Percentiles rank a stretch among this genome's conserved stretches.
phyloP scores from a whole-genome alignment of 1,139 yeast genomes.

The Magnusiomyces fungicola region DNA sequence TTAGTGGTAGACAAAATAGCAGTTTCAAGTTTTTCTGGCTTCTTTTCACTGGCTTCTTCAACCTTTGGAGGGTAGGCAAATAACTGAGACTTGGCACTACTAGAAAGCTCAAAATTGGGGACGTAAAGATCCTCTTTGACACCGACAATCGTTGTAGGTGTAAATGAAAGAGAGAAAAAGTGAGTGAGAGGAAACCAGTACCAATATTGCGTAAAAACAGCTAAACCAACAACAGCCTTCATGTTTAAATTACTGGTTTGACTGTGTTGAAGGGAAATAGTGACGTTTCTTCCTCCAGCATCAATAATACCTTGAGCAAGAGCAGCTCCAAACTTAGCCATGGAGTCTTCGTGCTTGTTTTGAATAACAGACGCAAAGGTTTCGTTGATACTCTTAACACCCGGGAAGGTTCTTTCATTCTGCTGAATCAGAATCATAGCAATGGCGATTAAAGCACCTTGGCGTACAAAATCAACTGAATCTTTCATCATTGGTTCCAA shows the following conservation, averaged over 20 bases:
- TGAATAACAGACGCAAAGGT: constrained; percentile 66
- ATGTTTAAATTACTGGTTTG: constrained; percentile 87
- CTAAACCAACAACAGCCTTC: constrained; percentile 86
- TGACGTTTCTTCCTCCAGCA: constrained; percentile 98
- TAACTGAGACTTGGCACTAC: constrained; percentile 70
- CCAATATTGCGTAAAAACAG: constrained; percentile 91
- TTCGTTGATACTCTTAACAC: constrained; percentile 70
- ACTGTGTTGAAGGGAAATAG: constrained; percentile 82
- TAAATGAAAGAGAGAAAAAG: constrained; percentile 82
- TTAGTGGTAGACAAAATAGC: constrained; percentile 93
- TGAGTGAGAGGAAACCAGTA: constrained; percentile 98
- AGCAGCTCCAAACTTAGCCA: constrained; percentile 97
- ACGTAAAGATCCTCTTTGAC: constrained; percentile 78
- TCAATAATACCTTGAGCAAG: constrained; percentile 96
- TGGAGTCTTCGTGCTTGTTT: constrained; percentile 90
- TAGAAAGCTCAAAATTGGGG: constrained; percentile 74
- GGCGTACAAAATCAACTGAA: constrained; percentile 95
- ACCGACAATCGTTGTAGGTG: constrained; percentile 88
- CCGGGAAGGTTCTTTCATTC: constrained; percentile 76
- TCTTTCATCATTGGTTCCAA: constrained; percentile 90
- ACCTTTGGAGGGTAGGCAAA: constrained; percentile 89
- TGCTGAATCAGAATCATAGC: constrained; percentile 93
- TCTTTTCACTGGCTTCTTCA: constrained; percentile 73
- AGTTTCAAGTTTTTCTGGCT: constrained; percentile 82
- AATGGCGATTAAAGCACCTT: constrained; percentile 90